These are phyloP conservation scores for Arabis alpina DNA, from an alignment of 345 rosid genomes.

Conservation along the genomic window DNA sequence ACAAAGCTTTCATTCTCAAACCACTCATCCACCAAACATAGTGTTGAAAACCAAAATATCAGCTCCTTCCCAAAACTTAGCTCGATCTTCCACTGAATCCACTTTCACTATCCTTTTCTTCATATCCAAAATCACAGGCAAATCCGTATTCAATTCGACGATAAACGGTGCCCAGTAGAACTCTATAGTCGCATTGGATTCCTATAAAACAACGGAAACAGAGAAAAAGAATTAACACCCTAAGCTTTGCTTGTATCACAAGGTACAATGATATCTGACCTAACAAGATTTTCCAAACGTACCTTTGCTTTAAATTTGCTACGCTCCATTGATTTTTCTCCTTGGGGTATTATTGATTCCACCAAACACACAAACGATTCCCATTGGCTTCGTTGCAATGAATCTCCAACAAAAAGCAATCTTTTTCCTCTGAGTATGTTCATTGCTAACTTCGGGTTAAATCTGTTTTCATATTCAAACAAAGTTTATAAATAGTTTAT, in stretches of 20 bases:
- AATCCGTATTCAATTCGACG: conserved; percentile 80
- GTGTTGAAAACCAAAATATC: conserved; percentile 86
- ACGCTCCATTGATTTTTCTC: conserved; percentile 63
- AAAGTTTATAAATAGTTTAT: background rate
- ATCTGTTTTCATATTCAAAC: conserved; percentile 47
- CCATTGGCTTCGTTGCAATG: conserved; percentile 88
- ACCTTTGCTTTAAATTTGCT: conserved; percentile 75
- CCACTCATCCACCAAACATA: conserved; percentile 99
- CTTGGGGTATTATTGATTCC: conserved; percentile 64
- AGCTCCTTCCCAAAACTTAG: conserved; percentile 71
- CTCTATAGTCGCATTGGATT: conserved; percentile 77
- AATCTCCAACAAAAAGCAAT: conserved; percentile 84
- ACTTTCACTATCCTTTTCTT: conserved; percentile 79
- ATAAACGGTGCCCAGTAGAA: conserved; percentile 96
- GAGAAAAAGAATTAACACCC: background rate
- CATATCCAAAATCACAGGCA: conserved; percentile 60
- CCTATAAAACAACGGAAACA: conserved; percentile 42
- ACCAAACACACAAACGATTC: conserved; percentile 87
- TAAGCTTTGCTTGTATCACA: conserved; percentile 59
- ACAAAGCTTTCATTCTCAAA: conserved; percentile 65
- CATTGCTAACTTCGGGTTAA: conserved; percentile 63
- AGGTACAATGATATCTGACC: conserved; percentile 36
- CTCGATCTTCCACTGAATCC: conserved; percentile 74
- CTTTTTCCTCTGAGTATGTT: conserved; percentile 76
- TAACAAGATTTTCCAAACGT: background rate